phyloP scores from a whole-genome alignment of 2,329 filamentous ascomycete species.

The Aspergillus calidoustus region DNA sequence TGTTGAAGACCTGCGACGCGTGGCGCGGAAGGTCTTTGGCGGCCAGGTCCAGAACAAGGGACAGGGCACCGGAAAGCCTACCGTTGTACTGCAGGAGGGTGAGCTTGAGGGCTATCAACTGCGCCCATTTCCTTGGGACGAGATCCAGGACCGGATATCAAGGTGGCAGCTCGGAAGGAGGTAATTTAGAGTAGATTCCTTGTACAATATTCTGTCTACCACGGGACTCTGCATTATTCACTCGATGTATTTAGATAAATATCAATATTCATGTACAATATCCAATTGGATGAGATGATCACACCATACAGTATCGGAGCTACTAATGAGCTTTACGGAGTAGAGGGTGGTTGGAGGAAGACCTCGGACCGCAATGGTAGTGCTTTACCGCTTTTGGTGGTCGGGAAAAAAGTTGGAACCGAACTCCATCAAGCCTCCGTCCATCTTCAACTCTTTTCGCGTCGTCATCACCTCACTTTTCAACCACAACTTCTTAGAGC shows the following conservation, averaged over 20 bases:
- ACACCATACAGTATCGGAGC: not conserved
- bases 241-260: slow-evolving; percentile 29
- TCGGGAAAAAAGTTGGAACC: slow-evolving; percentile 46
- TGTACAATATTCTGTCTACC: slow-evolving; percentile 5
- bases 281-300: not conserved
- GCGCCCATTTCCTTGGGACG: slow-evolving; percentile 77
- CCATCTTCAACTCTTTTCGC: slow-evolving; percentile 26
- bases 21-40: slow-evolving; percentile 77
- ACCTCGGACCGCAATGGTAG: not conserved
- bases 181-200: slow-evolving; percentile 40
- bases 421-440: slow-evolving; percentile 24
- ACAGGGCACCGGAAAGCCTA: slow-evolving; percentile 81
- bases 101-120: slow-evolving; percentile 71
- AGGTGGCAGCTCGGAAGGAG: slow-evolving; percentile 78
- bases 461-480: slow-evolving; percentile 5
- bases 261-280: slow-evolving; percentile 20
- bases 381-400: slow-evolving; percentile 20
- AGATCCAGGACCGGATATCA: slow-evolving; percentile 85
- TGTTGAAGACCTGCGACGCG: slow-evolving; percentile 77
- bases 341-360: not conserved
- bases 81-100: slow-evolving; percentile 92
- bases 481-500: slow-evolving; percentile 8
- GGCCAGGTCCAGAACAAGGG: slow-evolving; percentile 78
- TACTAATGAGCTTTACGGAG: not conserved
- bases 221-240: slow-evolving; percentile 18